Conservation (phyloP, 202 grass and related monocot species). For the Carex arenaria region DNA sequence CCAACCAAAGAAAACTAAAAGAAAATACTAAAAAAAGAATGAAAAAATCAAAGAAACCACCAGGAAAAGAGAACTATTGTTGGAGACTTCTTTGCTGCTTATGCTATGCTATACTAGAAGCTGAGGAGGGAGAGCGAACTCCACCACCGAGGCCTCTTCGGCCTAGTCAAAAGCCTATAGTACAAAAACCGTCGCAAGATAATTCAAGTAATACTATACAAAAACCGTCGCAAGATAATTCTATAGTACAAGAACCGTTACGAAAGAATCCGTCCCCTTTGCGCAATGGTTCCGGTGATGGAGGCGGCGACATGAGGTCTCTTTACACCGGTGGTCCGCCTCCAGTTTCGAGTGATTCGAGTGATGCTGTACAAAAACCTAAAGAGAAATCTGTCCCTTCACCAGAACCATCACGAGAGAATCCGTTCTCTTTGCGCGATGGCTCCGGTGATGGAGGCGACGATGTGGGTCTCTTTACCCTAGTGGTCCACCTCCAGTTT, state of each 20-base stretch:
- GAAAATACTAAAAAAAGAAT: background rate
- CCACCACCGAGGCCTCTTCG: background rate
- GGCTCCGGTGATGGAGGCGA: no score
- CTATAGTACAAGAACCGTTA: background rate
- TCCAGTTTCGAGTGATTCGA: background rate
- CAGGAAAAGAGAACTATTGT: background rate
- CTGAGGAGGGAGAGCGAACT: background rate
- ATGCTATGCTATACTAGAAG: constrained; percentile 2
- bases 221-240: no score
- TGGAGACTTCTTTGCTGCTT: constrained; percentile 4
- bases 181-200: no score
- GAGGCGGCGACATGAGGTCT: background rate
- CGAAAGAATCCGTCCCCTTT: background rate
- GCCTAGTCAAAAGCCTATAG: no score
- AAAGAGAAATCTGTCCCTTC: no score
- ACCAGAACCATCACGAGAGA: no score
- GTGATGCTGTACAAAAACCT: no score
- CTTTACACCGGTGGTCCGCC: background rate
- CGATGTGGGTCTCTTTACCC: no score
- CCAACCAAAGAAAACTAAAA: background rate
- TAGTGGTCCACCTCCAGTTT: no score
- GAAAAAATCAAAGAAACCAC: background rate
- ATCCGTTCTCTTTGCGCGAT: no score
- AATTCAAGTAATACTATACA: background rate
- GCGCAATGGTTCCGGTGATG: no score